Evolutionary conservation across 1,139 yeast genomes (phyloP), one percentile per base, ranked within the genome.

Genomic region (Kluyveromyces sp.): DNA sequence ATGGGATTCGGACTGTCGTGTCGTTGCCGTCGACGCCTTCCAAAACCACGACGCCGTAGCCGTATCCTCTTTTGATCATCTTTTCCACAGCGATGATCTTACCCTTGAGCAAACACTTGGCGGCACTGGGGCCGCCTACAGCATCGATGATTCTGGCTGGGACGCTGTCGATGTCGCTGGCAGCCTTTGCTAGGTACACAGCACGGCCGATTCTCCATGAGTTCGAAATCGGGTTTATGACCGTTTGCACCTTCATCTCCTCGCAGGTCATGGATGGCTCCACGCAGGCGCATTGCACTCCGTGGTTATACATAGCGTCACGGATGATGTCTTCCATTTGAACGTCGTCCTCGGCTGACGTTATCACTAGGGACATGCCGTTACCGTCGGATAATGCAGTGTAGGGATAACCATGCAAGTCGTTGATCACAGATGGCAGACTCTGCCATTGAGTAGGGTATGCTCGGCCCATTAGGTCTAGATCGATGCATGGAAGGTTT

Each of bases 1-100:
- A 71, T 0, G 98, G 98, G 61, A 97, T 89, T 56, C 94, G 80
- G 49, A 92, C 80, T 47, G 88, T 73, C 3, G 89, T 97, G 58
- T 89, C 89, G 55, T 82, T 77, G 46, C 73, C 40, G 16, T 49
- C 56, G 11, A 45, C 17, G 12, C 42, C 30, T 49, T 71, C 71
- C 43, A 72, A 66, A 2, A 63, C 53, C 16, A 71, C 74, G 44
- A 69, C 74, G 20, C 77, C 77, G 51, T 69, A 71, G 6, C 64
- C 66, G 48, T 72, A 74, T 1, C 77, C 77, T 43, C 69, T 70
- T 46, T 58, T 56, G 2, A 72, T 52, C 37, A 63, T 57, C 52
- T 67, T 63, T 45, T 70, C 72, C 15, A 73, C 71, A 0, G 64
- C 68, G 18, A 71, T 52, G 18, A 73, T 72, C 50, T 72, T 72